Conservation (phyloP, 805 yeast species). For the Sugiyamaella marilandica region DNA sequence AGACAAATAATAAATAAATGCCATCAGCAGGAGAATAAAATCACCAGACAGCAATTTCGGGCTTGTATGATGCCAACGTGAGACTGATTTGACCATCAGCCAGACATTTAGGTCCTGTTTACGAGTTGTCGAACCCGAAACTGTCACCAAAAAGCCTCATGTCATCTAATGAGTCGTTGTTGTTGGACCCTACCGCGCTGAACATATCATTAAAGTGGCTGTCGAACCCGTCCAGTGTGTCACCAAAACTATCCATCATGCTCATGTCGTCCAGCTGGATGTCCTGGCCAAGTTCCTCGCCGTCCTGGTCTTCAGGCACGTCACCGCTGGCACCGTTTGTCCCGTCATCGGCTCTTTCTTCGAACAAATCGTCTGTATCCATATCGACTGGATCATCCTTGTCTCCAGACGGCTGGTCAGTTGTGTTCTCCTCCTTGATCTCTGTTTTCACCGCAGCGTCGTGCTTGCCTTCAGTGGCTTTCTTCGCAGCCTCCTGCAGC, state of each 20-base stretch:
- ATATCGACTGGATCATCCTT: conserved; percentile 10
- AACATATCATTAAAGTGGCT: conserved; percentile 18
- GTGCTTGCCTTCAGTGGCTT: background rate
- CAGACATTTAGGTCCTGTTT: too few species aligned
- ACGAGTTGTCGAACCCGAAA: conserved; percentile 15
- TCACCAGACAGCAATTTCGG: too few species aligned
- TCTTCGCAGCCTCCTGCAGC: conserved; percentile 2
- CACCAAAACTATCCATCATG: conserved; percentile 7
- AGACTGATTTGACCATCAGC: too few species aligned
- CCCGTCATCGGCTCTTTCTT: conserved; percentile 8
- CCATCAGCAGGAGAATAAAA: too few species aligned
- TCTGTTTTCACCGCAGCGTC: background rate
- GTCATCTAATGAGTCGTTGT: conserved; percentile 13
- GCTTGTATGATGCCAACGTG: too few species aligned
- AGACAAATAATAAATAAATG: too few species aligned
- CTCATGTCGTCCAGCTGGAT: conserved; percentile 2
- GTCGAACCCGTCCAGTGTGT: conserved; percentile 10
- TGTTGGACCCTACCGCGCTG: conserved; percentile 2
- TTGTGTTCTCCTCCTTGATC: background rate
- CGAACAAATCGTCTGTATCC: conserved; percentile 9
- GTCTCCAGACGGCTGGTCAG: background rate
- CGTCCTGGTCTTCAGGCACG: background rate
- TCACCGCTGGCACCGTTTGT: conserved; percentile 1
- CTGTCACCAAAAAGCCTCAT: conserved; percentile 28
- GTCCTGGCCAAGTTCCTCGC: background rate